Evolutionary conservation across 2,329 filamentous ascomycete genomes (phyloP).

Genomic region (Dactylonectria macrodidyma): DNA sequence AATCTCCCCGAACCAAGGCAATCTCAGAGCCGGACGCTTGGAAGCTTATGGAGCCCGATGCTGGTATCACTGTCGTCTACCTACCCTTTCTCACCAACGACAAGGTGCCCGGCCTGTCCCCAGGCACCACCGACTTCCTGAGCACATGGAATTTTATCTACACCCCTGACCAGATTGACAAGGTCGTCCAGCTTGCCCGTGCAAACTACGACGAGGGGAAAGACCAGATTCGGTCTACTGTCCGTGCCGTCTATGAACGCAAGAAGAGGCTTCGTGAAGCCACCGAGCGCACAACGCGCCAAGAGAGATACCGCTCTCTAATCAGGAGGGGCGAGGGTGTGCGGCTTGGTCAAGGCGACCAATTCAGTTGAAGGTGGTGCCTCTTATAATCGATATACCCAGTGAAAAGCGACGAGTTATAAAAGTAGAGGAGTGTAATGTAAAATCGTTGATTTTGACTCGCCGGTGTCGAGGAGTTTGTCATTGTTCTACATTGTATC

Average conservation of each 20-base stretch:
- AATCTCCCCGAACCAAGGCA: constrained; percentile 66
- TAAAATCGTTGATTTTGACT: constrained; percentile 45
- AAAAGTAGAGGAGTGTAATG: constrained; percentile 30
- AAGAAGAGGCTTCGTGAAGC: constrained; percentile 81
- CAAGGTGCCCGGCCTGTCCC: constrained; percentile 85
- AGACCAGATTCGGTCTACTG: constrained; percentile 82
- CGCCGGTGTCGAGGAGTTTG: constrained; percentile 44
- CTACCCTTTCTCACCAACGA: constrained; percentile 90
- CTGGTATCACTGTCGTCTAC: constrained; percentile 91
- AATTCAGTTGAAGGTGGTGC: constrained; percentile 66
- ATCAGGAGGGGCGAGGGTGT: constrained; percentile 67
- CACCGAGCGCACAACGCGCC: constrained; percentile 58
- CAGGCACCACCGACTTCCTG: constrained; percentile 86
- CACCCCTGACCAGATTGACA: constrained; percentile 89
- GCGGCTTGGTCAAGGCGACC: constrained; percentile 74
- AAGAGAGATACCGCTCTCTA: constrained; percentile 61
- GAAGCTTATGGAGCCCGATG: constrained; percentile 78
- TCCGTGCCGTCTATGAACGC: constrained; percentile 92
- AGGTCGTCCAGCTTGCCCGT: constrained; percentile 83
- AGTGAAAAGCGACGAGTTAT: constrained; percentile 48
- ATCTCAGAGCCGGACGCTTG: constrained; percentile 77
- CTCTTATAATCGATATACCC: constrained; percentile 32
- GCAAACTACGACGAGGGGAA: constrained; percentile 90
- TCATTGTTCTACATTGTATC: constrained; percentile 57
- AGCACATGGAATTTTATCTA: constrained; percentile 99